A percentile compares a stretch with the other conserved stretches of the same genome.
Evolutionary conservation across 305 asterid genomes (phyloP).

Genomic region (Stenogyne calaminthoides): DNA sequence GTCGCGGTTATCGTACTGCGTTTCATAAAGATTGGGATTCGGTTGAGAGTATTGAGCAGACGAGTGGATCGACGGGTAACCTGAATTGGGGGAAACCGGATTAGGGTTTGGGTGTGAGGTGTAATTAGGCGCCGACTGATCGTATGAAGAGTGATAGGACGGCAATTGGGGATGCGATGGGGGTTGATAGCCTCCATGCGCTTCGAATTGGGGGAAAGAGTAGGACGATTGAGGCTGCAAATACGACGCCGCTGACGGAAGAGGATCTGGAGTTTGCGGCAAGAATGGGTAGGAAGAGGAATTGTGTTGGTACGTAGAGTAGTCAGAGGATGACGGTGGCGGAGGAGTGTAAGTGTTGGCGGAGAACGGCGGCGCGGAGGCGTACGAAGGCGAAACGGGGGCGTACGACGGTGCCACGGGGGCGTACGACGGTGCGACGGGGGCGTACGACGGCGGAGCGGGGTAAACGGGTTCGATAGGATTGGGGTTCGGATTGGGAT

Average conservation of each 20-base stretch:
- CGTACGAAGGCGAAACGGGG: constrained; percentile 54
- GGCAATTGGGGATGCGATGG: constrained; percentile 43
- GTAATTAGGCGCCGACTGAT: constrained; percentile 48
- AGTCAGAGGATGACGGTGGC: constrained; percentile 48
- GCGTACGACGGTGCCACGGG: constrained; percentile 58
- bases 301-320: constrained; percentile 40
- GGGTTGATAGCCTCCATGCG: constrained; percentile 51
- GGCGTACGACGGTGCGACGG: constrained; percentile 59
- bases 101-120: constrained; percentile 39
- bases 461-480: constrained; percentile 38
- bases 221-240: constrained; percentile 65
- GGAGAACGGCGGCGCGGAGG: constrained; percentile 74
- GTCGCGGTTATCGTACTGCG: constrained; percentile 46
- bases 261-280: constrained; percentile 57
- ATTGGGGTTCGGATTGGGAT: constrained; percentile 38
- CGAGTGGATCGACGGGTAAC: constrained; percentile 48
- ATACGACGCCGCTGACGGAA: constrained; percentile 56
- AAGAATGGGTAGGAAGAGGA: constrained; percentile 48
- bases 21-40: constrained; percentile 39
- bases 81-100: constrained; percentile 44
- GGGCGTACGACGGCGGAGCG: constrained; percentile 60
- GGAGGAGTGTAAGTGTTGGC: constrained; percentile 45
- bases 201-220: constrained; percentile 75
- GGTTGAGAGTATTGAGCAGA: constrained; percentile 48
- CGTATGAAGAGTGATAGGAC: constrained; percentile 48